These are phyloP conservation scores for Drechslerella dactyloides DNA, from an alignment of 2,329 filamentous ascomycete genomes.

Conservation along the genomic window DNA sequence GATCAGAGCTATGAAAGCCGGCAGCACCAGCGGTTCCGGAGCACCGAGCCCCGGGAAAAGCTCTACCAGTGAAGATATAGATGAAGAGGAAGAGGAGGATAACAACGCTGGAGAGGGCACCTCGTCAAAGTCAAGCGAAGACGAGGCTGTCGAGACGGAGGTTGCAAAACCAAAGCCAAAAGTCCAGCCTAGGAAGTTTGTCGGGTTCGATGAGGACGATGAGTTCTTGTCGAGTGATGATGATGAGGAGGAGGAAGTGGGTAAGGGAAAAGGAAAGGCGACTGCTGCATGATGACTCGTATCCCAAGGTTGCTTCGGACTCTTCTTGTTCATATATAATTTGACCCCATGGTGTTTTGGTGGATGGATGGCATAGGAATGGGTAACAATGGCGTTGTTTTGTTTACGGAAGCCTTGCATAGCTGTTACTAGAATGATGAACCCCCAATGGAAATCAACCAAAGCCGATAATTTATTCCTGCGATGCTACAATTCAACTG, in stretches of 20 bases:
- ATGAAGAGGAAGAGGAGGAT: conserved; percentile 60
- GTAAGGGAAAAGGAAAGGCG: conserved; percentile 58
- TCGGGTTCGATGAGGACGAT: conserved; percentile 49
- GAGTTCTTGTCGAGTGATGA: conserved; percentile 44
- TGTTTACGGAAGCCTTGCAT: conserved; percentile 22
- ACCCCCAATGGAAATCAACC: not conserved
- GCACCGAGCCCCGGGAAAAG: conserved; percentile 58
- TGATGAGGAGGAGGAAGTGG: conserved; percentile 59
- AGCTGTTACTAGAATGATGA: conserved; percentile 39
- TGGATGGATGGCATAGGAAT: conserved; percentile 1
- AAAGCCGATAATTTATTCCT: conserved; percentile 9
- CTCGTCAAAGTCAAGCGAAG: conserved; percentile 43
- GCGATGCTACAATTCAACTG: too few relatives aligned
- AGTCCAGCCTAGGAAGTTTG: conserved; percentile 44
- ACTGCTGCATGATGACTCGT: conserved; percentile 54
- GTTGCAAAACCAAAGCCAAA: conserved; percentile 52
- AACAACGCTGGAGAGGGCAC: conserved; percentile 52
- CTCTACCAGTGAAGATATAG: conserved; percentile 59
- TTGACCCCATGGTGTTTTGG: conserved; percentile 23
- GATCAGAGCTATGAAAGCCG: conserved; percentile 69
- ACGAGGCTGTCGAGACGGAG: conserved; percentile 51
- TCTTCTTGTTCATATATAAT: conserved; percentile 9
- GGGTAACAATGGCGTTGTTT: conserved; percentile 35
- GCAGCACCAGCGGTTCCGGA: conserved; percentile 56
- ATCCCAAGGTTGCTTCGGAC: too few relatives aligned